Evolutionary conservation across 2,329 filamentous ascomycete species (phyloP), one percentile per base, ranked within the genome.

Genomic region (Pseudovirgaria hyperparasitica): DNA sequence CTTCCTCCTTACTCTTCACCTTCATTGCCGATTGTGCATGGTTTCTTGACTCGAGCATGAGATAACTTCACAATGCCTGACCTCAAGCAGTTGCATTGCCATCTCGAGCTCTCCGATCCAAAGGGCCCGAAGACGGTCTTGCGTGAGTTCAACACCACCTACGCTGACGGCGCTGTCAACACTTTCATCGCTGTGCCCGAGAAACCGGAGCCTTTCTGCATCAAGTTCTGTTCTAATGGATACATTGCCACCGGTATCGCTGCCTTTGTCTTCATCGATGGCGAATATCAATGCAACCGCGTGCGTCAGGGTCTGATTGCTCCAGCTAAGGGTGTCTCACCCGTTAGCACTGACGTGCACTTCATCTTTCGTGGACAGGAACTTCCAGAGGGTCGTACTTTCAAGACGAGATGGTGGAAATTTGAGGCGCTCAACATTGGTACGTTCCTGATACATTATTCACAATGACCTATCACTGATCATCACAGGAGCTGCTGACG

Each of bases 221-320:
- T 72, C 19, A 62, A 58, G 32, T 51, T 71, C 20, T 55, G 46
- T 3, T 64, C 64, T 0, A 46, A 46, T 19, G 59, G 55, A 16
- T 71, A 62, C 46, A 66, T 71, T 34, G 61, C 61, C 1, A 54
- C 61, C 14, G 67, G 67, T 0, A 44, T 72, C 8, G 59, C 65
- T 2, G 60, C 66, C 43, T 65, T 64, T 33, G 65, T 71, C 15
- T 71, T 60, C 48, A 67, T 70, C 21, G 67, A 72, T 36, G 67
- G 67, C 11, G 45, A 62, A 5, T 70, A 70, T 34, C 67, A 71
- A 39, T 67, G 63, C 46, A 71, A 71, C 33, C 63, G 67, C 30
- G 66, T 67, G 41, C 52, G 59, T 20, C 50, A 55, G 20, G 46
- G 57, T 19, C 36, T 70, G 17, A 45, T 51, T 28, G 33, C 51